Base-by-base conservation (phyloP, 225 moss, liverwort and hornwort species). In the Rhytidiadelphus loreus region DNA sequence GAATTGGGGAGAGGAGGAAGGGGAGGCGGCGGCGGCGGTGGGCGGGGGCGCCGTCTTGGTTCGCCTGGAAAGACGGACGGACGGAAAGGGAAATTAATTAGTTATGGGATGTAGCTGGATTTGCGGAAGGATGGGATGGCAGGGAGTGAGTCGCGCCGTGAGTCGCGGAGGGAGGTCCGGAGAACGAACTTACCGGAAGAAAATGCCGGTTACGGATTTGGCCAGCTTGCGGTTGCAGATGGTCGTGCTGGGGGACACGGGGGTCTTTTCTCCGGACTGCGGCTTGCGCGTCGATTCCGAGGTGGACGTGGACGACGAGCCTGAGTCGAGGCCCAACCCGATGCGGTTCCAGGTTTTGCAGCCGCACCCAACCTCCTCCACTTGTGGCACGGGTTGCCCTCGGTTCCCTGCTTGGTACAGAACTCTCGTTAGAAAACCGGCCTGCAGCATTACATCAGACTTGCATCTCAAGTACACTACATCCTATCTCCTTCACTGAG, bases 261-360 rank as follows among this genome's bases (percentile, higher is more conserved):
- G 75, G 16, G 91, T 89, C 73, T 85, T 92, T 85, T 92, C 90
- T 81, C 91, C 89, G 16, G 90, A 71, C 37, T 89, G 87, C 56
- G 88, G 55, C 76, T 70, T 91, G 83, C 90, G 92, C 62, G 83
- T 26, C 28, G 91, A 85, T 21, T 90, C 92, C 2, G 87, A 88
- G 44, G 90, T 92, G 14, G 90, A 93, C 10, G 94, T 86, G 43
- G 92, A 90, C 13, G 90, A 90, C 35, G 90, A 85, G 30, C 85
- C 86, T 10, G 91, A 43, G 43, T 92, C 92, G 53, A 88, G 79
- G n/a, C 92, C 91, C 52, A 91, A 75, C 7, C 92, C 93, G 56
- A 92, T 87, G 72, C 87, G 91, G 53, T 93, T 94, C 93, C 93
- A 93, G 53, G 93, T 91, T 82, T 91, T 94, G 83, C 94, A 93